Evolutionary conservation across 2,329 filamentous ascomycete genomes (phyloP), one percentile per base, ranked within the genome.

Genomic region (Arthrobotrys sinensis): DNA sequence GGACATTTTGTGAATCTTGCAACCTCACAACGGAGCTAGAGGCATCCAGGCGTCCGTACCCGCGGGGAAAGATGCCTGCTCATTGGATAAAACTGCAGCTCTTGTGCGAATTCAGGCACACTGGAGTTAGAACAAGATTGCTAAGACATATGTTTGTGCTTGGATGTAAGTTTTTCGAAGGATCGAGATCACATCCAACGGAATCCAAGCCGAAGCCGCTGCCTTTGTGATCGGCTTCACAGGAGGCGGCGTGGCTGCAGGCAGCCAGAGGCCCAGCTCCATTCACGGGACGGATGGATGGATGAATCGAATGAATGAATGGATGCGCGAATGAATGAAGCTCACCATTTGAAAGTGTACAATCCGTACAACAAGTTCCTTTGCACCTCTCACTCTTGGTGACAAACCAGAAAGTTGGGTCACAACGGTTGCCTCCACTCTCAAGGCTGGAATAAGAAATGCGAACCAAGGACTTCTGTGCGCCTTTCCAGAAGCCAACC

Each of bases 1-100:
- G 73, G 73, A 71, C 73, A 77, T 60, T 77, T 77, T 70, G 60
- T 45, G 57, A 63, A 40, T 73, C 50, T 66, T 24, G 50, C 40
- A 73, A 52, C 69, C 69, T 65, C 62, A 46, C 68, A 55, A 73
- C 40, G 60, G 60, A 60, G 50, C 69, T 73, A 73, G 69, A 64
- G 68, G 34, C 16, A 72, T 55, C 45, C 43, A 57, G 66, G 66
- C 66, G 73, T 67, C 73, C 60, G 73, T 57, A 66, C 45, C 73
- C 73, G 73, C 66, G 73, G 55, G 66, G 65, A 76, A 77, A 60
- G 43, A 66, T 60, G 72, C 57, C 48, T 55, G 65, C 32, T 48
- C 65, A 69, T 76, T 70, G 66, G 64, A 36, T 65, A 77, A 50
- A 64, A 21, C 24, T 48, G 65, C 34, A 38, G 24, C 53, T 57